Evolutionary conservation across 148 eudicot species (phyloP), one percentile per base, ranked within the genome.

Genomic region (Chenopodium formosanum): DNA sequence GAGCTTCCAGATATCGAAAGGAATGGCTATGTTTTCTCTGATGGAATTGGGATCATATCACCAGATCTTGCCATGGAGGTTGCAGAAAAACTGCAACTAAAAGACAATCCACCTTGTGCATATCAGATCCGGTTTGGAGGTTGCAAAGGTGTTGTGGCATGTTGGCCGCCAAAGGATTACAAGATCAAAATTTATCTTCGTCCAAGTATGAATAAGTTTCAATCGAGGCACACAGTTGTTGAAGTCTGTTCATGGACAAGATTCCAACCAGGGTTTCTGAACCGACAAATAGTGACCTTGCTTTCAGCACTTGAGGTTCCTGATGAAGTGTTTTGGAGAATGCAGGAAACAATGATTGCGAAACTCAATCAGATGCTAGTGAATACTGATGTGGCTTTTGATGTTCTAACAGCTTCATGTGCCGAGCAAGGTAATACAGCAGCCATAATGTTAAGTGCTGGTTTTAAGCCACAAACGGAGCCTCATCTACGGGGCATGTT

Each of bases 211-310:
- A 88, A 79, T 62, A 95, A 95, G 80, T 95, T 93, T 67, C 90
- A 90, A 7, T 93, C 99, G 0, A 40, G 74, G 14, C 97, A 93
- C 83, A 86, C 84, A 0, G 77, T 90, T 47, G 91, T 95, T 25
- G 99, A 95, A 74, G 92, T 95, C 25, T 95, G 97, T 80, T 92
- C 97, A 29, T 95, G 99, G 99, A 91, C 97, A 8, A 83, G 97
- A 62, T 93, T 91, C 73, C 97, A 93, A 77, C 97, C 99, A 0
- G 97, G 95, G 22, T 95, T 92, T 80, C 75, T 95, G 81, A 95
- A 95, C 74, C 81, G 97, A 25, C 99, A 95, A 82, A 93, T 95
- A 12, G 80, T 95, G 22, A 92, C 97, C 0, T 66, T 95, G 64
- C 97, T 95, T 37, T 92, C 94, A 17, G 86, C 99, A 17, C 85